Base-by-base conservation (phyloP, 2,329 filamentous ascomycete species). In the Herpotrichia juniperi region DNA sequence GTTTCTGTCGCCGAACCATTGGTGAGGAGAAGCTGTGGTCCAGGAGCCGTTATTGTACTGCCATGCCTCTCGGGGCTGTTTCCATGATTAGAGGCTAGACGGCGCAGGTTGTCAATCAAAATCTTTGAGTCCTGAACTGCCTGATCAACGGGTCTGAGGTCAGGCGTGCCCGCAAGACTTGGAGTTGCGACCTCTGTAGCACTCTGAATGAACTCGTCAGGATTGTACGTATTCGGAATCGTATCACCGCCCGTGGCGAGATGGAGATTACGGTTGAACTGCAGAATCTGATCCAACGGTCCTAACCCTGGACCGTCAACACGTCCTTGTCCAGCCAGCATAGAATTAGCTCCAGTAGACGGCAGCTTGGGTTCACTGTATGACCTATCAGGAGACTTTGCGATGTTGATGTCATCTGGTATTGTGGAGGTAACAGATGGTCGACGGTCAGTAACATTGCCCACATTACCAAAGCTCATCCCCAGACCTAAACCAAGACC, bases 141-240 rank as follows among this genome's bases (percentile, higher is more conserved):
- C 25, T 69, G 66, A 46, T 75, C 73, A 30, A 65, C 68, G 39
- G 55, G 60, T 24, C 53, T 51, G 7, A 76, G 59, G 49, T 76
- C 67, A 17, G 78, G 78, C 6, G 78, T 79, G 30, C 72, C 71
- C 26, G 62, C 64, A 24, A 71, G 59, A 57, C 76, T 80, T 9
- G 79, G 78, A 14, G 79, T 80, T 5, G 76, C 77, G 25, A 78
- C 66, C 56, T 81, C 78, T 4, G 78, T 81, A 14, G 76, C 76
- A 56, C 77, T 81, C 53, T 70, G 71, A 40, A 73, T 56, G 35
- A 74, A 72, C 12, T 78, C 75, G 17, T 77, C 75, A 1, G 68
- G 65, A 32, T 73, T 66, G 42, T 67, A 67, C 6, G 71, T 72
- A 44, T 73, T 64, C 24, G 71, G 71, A 17, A 73, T 66, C 24